Evolutionary conservation across 2,329 filamentous ascomycete genomes (phyloP).

Genomic region (Lasiodiplodia sp.): DNA sequence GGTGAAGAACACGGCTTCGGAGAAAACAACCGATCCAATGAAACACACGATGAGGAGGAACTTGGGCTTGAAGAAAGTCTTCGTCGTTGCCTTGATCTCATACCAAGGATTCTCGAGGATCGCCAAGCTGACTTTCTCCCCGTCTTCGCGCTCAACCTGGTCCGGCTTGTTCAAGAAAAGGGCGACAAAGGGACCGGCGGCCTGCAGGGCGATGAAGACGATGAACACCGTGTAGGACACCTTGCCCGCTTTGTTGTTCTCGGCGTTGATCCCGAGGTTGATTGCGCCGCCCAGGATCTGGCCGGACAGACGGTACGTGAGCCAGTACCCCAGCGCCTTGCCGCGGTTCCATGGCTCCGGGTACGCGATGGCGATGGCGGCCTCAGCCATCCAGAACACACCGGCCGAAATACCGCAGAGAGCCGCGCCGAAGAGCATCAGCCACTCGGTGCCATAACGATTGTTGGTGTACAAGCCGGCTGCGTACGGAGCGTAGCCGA

Average conservation of each 20-base stretch:
- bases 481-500: conserved; percentile 43
- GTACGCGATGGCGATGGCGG: conserved; percentile 53
- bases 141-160: conserved; percentile 70
- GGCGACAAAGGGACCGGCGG: conserved; percentile 67
- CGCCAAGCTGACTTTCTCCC: conserved; percentile 64
- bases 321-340: conserved; percentile 69
- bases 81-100: conserved; percentile 67
- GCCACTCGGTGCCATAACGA: conserved; percentile 43
- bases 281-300: conserved; percentile 76
- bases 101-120: conserved; percentile 64
- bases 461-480: conserved; percentile 41
- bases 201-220: conserved; percentile 75
- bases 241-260: conserved; percentile 65
- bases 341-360: conserved; percentile 50
- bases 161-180: conserved; percentile 67
- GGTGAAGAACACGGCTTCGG: conserved; percentile 76
- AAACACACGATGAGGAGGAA: conserved; percentile 71
- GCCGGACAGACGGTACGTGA: conserved; percentile 66
- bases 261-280: conserved; percentile 70
- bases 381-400: conserved; percentile 51
- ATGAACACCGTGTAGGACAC: conserved; percentile 74
- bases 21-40: conserved; percentile 74
- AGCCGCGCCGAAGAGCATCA: conserved; percentile 43
- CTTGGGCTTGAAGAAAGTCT: conserved; percentile 65
- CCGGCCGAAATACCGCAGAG: conserved; percentile 46